phyloP scores from a whole-genome alignment of 2,329 filamentous ascomycete genomes.

The Capronia americana region DNA sequence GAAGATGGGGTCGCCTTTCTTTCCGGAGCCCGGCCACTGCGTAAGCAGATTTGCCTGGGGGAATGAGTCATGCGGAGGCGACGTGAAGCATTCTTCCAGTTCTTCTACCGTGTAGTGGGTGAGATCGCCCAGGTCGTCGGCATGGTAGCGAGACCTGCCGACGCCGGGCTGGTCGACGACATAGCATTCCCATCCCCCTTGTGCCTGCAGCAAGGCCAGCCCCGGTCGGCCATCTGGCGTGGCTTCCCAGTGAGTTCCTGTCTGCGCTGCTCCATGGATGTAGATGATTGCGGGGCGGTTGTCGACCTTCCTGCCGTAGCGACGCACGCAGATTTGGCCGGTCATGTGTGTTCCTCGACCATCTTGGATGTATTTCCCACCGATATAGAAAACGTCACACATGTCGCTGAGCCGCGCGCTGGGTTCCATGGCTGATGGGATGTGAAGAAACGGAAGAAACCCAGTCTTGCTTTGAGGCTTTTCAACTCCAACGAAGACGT shows the following conservation, averaged over 20 bases:
- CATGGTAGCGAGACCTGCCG: conserved; percentile 43
- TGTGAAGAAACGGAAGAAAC: not conserved
- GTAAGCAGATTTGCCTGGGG: conserved; percentile 23
- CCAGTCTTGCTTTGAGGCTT: not conserved
- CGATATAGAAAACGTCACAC: conserved; percentile 19
- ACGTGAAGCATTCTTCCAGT: conserved; percentile 13
- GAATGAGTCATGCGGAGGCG: conserved; percentile 13
- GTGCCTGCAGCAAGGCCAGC: conserved; percentile 43
- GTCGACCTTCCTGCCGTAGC: conserved; percentile 19
- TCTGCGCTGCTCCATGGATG: conserved; percentile 20
- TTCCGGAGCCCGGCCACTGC: conserved; percentile 51
- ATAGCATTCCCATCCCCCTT: conserved; percentile 19
- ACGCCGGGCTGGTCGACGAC: conserved; percentile 55
- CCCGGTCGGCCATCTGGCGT: conserved; percentile 56
- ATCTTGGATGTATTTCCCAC: conserved; percentile 17
- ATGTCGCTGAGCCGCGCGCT: not conserved
- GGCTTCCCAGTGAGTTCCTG: conserved; percentile 51
- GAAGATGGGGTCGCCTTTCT: conserved; percentile 17
- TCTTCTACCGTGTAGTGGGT: conserved; percentile 18
- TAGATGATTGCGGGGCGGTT: conserved; percentile 35
- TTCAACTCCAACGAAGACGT: not conserved
- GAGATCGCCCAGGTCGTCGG: conserved; percentile 13
- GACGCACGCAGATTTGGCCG: conserved; percentile 24
- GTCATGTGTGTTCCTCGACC: conserved; percentile 30
- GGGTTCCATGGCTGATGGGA: not conserved